A percentile compares a stretch with the other conserved stretches of the same genome.
These are phyloP conservation scores for Wallacemonas sp. DNA, from an alignment of 208 protist genomes.

Conservation along the genomic window DNA sequence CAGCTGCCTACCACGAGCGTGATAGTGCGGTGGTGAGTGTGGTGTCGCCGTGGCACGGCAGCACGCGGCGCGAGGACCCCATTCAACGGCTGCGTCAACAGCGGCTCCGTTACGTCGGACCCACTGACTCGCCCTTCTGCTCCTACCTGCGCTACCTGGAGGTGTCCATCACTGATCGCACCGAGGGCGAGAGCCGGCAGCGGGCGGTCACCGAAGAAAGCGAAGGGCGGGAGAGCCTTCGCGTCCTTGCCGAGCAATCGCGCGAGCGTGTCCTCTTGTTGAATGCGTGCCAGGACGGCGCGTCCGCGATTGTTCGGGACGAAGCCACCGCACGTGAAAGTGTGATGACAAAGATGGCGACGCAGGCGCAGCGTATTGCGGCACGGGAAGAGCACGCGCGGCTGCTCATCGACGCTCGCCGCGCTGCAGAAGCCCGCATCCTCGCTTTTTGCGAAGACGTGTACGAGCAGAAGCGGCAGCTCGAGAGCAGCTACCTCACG, in stretches of 20 bases:
- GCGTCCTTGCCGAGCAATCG: slow-evolving; percentile 1
- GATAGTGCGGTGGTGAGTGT: no score
- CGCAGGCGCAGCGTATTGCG: neutral
- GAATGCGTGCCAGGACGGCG: slow-evolving; percentile 2
- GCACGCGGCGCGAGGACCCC: neutral
- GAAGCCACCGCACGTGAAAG: neutral
- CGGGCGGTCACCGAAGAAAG: slow-evolving; percentile 12
- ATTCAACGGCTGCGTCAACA: slow-evolving; percentile 4
- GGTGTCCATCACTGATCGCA: slow-evolving; percentile 12
- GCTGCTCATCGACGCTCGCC: neutral
- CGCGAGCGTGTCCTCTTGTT: neutral
- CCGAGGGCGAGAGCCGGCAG: slow-evolving; percentile 24
- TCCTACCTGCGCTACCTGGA: slow-evolving; percentile 37
- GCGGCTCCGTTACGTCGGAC: slow-evolving; percentile 21
- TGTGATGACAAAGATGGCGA: neutral
- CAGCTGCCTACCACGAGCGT: neutral
- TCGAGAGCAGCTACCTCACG: neutral
- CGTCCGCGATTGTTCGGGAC: neutral
- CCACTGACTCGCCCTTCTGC: slow-evolving; percentile 45
- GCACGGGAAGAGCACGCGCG: neutral
- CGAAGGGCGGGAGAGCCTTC: neutral
- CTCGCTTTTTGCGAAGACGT: neutral
- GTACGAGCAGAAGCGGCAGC: neutral
- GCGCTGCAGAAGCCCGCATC: neutral
- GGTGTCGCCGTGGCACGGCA: neutral